Base-by-base conservation (phyloP, 257 asterid species). In the Galeopsis tetrahit region DNA sequence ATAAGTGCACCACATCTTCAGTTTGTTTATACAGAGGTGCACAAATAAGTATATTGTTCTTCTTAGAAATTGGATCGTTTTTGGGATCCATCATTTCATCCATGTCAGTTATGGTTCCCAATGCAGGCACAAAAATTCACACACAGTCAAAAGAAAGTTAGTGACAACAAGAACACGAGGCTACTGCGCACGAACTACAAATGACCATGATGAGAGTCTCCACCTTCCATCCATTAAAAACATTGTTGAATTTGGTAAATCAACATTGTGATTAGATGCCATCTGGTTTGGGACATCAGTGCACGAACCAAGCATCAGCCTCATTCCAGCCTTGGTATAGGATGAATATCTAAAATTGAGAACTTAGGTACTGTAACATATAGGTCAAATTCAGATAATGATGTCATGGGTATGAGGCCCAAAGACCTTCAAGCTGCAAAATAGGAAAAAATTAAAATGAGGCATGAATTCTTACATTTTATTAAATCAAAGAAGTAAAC, bases 281-380 rank as follows among this genome's bases (percentile, higher is more conserved):
- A 75, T 77, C 78, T 85, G 93, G 80, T 86, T 90, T 63, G 85
- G 78, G 77, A 79, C 87, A 72, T 95, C 98, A 67, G 86, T 67
- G 74, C 97, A 89, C 17, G 98, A 92, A 52, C 99, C 99, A 85
- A 95, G 99, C 98, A 95, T 91, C 87, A 95, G 88, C 77, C 89
- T 91, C 99, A 95, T 95, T 82, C 92, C 99, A 77, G 96, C 89
- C 82, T 82, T 95, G 17, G 98, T 90, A 72, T 84, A 36, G 97
- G 98, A 78, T 98, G 98, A 82, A 77, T 88, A 66, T 95, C 99
- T 77, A 90, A 83, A 83, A 95, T 77, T 67, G 98, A 88, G 70
- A 95, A 90, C 81, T 82, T 89, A 52, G 99, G 96, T 81, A 95
- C 77, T 44, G 99, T 95, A 72, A 95, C 65, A 76, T 88, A 95